These are phyloP conservation scores for Blumeria graminis DNA, from an alignment of 2,329 filamentous ascomycete genomes.

Conservation along the genomic window DNA sequence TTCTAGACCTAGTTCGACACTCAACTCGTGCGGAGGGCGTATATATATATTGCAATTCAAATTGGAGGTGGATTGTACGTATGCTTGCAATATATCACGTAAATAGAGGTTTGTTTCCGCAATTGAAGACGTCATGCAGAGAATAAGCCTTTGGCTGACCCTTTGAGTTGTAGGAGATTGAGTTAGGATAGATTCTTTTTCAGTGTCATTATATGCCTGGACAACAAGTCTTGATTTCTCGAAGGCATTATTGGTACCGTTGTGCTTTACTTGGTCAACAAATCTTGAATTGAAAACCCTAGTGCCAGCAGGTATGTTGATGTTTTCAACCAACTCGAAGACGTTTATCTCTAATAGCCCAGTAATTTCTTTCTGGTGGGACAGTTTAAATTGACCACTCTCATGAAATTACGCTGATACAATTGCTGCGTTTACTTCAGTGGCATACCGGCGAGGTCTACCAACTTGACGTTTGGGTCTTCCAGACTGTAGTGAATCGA, in stretches of 20 bases:
- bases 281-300: slow-evolving; percentile 4
- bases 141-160: too few relatives aligned
- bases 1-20: neutral
- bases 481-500: too few relatives aligned
- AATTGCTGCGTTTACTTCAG: neutral
- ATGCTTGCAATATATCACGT: too few relatives aligned
- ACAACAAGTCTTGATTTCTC: slow-evolving; percentile 2
- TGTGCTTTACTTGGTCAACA: slow-evolving; percentile 5
- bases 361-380: neutral
- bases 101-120: too few relatives aligned
- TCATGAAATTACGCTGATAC: neutral
- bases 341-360: neutral
- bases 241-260: slow-evolving; percentile 1
- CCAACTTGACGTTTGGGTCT: neutral
- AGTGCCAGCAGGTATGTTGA: neutral
- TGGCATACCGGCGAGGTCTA: neutral
- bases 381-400: neutral
- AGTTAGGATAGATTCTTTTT: neutral
- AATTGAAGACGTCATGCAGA: too few relatives aligned
- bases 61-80: too few relatives aligned
- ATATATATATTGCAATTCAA: too few relatives aligned
- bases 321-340: neutral
- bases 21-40: neutral
- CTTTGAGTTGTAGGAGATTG: too few relatives aligned
- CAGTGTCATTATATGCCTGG: slow-evolving; percentile 3